Evolutionary conservation across 768 basidiomycete species (phyloP), one percentile per base, ranked within the genome.

Genomic region (Psilocybe cyanescens): DNA sequence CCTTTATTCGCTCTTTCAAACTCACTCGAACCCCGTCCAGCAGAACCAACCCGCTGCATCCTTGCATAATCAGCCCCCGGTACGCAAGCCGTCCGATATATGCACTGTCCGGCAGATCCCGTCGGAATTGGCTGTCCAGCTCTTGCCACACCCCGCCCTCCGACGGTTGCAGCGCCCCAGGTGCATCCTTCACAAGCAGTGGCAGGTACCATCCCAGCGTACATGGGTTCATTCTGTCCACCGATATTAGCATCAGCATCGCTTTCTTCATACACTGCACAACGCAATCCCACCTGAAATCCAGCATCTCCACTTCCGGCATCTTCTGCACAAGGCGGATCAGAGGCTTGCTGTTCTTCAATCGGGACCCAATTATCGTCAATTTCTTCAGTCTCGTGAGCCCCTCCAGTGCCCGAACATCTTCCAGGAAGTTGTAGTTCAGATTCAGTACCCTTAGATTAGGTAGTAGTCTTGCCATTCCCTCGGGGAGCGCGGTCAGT

Each of bases 201-300:
- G 97, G 95, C 35, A 97, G 82, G 75, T 99, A 99, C 91, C 94
- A 97, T 5, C 93, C 93, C 9, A 98, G 87, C 17, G 96, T 98
- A 67, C 92, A 94, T 57, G 97, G 96, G 71, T 99, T 99, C 95
- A 98, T 97, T 72, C 83, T 84, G 67, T 57, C 55, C 46, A 65
- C 58, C 41, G 51, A 53, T 33, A 56, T 28, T 46, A 55, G 52
- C 58, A 70, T 37, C 50, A 37, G 41, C 31, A 29, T 60, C 30
- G n/a, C 16, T 29, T 3, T 24, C 9, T 46, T n/a, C 19, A 8
- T 1, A 7, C 12, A 24, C 14, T 55, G 24, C 24, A 24, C 24
- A 24, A 24, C 24, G 2, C 24, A n/a, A 56, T 35, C 55, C 33
- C 55, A 81, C 97, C 97, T 84, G 74, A 97, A 86, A 78, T 99